phyloP scores from a whole-genome alignment of 2,329 filamentous ascomycete genomes.

The Phaeosphaeria sp. region DNA sequence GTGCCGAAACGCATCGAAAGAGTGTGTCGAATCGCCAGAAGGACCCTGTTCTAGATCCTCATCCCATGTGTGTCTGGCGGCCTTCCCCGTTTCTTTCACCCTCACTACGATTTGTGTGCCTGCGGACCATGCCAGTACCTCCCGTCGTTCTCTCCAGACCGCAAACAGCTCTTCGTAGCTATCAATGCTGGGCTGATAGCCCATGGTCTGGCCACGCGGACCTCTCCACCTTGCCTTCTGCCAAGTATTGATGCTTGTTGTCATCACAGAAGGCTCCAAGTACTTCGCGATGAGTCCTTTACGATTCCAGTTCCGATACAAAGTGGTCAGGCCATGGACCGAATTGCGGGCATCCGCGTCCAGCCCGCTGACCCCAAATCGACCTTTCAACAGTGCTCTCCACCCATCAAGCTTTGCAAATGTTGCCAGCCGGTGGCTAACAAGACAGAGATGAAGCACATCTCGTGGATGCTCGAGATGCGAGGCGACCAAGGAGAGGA shows the following conservation, averaged over 20 bases:
- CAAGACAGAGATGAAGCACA: constrained; percentile 31
- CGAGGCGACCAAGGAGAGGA: constrained; percentile 38
- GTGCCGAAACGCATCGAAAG: constrained; percentile 43
- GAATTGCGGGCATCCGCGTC: constrained; percentile 42
- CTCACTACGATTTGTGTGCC: constrained; percentile 63
- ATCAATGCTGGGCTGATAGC: constrained; percentile 65
- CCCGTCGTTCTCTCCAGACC: constrained; percentile 53
- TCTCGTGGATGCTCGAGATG: constrained; percentile 38
- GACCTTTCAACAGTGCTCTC: constrained; percentile 41
- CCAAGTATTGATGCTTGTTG: constrained; percentile 46
- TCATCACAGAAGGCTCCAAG: constrained; percentile 52
- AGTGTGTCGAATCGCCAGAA: constrained; percentile 24
- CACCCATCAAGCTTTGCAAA: constrained; percentile 42
- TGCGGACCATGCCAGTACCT: constrained; percentile 66
- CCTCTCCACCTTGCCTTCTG: constrained; percentile 47
- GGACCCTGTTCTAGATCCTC: constrained; percentile 5
- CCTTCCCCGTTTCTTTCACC: constrained; percentile 52
- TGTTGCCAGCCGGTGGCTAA: constrained; percentile 27
- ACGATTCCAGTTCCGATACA: constrained; percentile 64
- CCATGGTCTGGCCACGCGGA: constrained; percentile 60
- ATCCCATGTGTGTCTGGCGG: constrained; percentile 15
- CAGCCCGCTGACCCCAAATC: constrained; percentile 32
- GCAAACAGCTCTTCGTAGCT: constrained; percentile 60
- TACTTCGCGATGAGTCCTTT: constrained; percentile 63
- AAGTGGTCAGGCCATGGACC: constrained; percentile 61